Evolutionary conservation across 1,284 basidiomycete species (phyloP), one percentile per base, ranked within the genome.

Genomic region (Ceratobasidium sp.): DNA sequence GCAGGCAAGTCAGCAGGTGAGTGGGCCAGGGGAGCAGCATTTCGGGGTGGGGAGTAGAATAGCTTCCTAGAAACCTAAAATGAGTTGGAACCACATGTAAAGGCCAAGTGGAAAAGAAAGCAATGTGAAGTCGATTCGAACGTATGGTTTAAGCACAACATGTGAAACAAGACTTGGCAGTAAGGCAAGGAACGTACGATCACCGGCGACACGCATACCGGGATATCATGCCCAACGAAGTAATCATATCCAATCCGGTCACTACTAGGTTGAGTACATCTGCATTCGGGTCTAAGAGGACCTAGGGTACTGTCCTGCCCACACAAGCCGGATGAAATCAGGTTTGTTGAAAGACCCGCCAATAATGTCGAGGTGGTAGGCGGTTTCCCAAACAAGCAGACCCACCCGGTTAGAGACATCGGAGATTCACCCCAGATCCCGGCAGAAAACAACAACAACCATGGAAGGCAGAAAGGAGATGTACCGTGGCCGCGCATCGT

Each of bases 401-500:
- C 34, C 9, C 34, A 37, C 9, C 34, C 34, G 34, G 34, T 37
- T 37, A 9, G 9, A 37, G 34, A 37, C 34, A 37, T 9, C 9
- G 34, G 34, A 37, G 34, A 37, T 37, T 37, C 34, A 9, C 34
- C 34, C 34, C 34, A 37, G 9, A 9, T 6, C 9, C 9, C 48
- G 48, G 16, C 48, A 9, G n/a, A 8, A 22, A 22, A 49, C n/a
- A n/a, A n/a, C n/a, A n/a, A n/a, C n/a, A 49, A 49, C 29, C 39
- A 74, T 37, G n/a, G 48, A 13, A 59, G n/a, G 27, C 24, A 39
- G 27, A 11, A 27, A 59, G 51, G 13, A 22, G 11, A 76, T 89
- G 77, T 78, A 94, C 97, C 97, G 82, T 99, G 98, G 31, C 93
- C 97, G 84, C 61, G 91, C 91, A 84, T 99, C 98, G 69, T 92